These are phyloP conservation scores for Coniosporium tulheliwenetii DNA, from an alignment of 2,329 filamentous ascomycete genomes.

Conservation along the genomic window DNA sequence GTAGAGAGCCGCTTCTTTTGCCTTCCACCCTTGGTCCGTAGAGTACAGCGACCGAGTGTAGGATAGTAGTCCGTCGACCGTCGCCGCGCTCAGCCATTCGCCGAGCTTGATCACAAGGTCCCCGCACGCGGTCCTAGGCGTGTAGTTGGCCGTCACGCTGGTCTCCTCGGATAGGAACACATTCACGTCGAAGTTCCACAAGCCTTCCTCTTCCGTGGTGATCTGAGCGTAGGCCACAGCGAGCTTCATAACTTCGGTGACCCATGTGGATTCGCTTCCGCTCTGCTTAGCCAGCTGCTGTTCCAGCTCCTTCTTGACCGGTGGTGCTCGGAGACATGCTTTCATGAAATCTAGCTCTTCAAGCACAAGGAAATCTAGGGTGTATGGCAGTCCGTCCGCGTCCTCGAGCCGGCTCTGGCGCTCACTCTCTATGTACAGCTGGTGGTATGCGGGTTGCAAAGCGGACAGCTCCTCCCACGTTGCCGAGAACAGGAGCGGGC, in stretches of 20 bases:
- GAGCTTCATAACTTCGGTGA: slow-evolving; percentile 75
- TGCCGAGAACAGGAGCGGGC: slow-evolving; percentile 65
- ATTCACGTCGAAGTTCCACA: slow-evolving; percentile 96
- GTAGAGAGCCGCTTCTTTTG: slow-evolving; percentile 69
- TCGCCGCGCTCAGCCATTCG: slow-evolving; percentile 67
- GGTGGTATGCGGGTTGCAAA: slow-evolving; percentile 57
- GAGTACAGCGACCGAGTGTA: slow-evolving; percentile 64
- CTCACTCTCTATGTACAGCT: slow-evolving; percentile 74
- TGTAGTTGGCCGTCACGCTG: slow-evolving; percentile 90
- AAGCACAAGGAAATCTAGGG: slow-evolving; percentile 79
- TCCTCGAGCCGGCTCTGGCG: slow-evolving; percentile 81
- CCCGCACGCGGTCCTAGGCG: slow-evolving; percentile 78
- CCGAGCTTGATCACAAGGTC: slow-evolving; percentile 86
- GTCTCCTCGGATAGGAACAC: slow-evolving; percentile 92
- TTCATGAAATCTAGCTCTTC: slow-evolving; percentile 95
- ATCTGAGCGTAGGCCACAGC: slow-evolving; percentile 78
- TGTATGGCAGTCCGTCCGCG: slow-evolving; percentile 81
- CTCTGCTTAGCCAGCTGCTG: slow-evolving; percentile 49
- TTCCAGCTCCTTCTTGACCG: slow-evolving; percentile 80
- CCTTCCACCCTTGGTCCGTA: slow-evolving; percentile 39
- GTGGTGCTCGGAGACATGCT: slow-evolving; percentile 72
- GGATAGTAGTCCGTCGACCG: slow-evolving; percentile 62
- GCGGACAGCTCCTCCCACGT: slow-evolving; percentile 77
- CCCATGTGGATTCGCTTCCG: slow-evolving; percentile 56
- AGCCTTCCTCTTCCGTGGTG: slow-evolving; percentile 76